Conservation (phyloP, 768 basidiomycete genomes). For the Gyrodon lividus region DNA sequence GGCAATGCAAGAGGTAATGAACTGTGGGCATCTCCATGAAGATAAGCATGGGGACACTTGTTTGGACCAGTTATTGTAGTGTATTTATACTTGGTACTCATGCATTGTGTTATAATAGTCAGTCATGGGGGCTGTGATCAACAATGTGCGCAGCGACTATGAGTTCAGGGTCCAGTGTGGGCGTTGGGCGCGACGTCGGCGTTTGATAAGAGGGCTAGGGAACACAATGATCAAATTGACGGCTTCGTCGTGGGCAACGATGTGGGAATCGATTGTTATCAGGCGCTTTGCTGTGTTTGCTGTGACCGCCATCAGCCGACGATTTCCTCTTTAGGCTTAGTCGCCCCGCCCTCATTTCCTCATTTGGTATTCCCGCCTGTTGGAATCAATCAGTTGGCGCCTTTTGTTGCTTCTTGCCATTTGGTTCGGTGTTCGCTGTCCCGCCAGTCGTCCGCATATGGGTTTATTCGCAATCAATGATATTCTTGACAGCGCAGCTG, state of each 20-base stretch:
- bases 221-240: not conserved
- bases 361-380: conserved; percentile 18
- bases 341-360: conserved; percentile 21
- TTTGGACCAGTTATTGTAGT: not conserved
- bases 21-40: not conserved
- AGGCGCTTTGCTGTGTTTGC: conserved; percentile 15
- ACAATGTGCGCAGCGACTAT: conserved; percentile 12
- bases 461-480: conserved; percentile 17
- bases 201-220: not conserved
- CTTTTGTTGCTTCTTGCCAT: conserved; percentile 12
- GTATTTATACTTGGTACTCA: not conserved
- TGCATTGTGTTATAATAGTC: not conserved
- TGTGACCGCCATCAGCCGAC: conserved; percentile 27
- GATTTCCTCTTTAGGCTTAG: conserved; percentile 11
- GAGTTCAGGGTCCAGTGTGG: conserved; percentile 2
- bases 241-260: conserved; percentile 11
- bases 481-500: not conserved
- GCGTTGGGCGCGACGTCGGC: conserved; percentile 1
- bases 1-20: conserved; percentile 26
- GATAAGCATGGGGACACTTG: not conserved
- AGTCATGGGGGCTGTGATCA: not conserved
- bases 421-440: conserved; percentile 24
- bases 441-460: conserved; percentile 21
- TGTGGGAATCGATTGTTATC: conserved; percentile 16
- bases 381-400: conserved; percentile 5